phyloP scores from a whole-genome alignment of 495 filamentous ascomycete species.

The Apiosordaria backusii region DNA sequence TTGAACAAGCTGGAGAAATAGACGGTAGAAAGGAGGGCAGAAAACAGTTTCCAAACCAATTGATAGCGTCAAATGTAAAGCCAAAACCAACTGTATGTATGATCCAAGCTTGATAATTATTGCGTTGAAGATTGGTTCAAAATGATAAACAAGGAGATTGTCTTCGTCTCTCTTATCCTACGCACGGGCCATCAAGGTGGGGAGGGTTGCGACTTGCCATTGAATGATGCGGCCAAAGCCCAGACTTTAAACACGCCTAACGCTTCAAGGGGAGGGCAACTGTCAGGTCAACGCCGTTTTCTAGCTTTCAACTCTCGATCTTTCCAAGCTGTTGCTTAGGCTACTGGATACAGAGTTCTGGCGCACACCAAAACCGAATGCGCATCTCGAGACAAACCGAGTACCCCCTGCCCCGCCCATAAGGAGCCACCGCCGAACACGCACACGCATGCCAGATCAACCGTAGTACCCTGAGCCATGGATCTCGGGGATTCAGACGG shows the following conservation, averaged over 20 bases:
- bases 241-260: slow-evolving; percentile 11
- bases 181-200: slow-evolving; percentile 19
- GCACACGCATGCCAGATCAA: slow-evolving; percentile 5
- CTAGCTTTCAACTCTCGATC: not conserved
- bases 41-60: not conserved
- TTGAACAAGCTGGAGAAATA: not conserved
- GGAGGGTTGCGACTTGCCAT: slow-evolving; percentile 11
- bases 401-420: not conserved
- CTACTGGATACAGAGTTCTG: not conserved
- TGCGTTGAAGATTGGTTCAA: not conserved
- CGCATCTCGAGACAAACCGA: not conserved
- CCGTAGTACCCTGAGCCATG: slow-evolving; percentile 40
- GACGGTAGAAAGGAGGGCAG: not conserved
- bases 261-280: slow-evolving; percentile 6
- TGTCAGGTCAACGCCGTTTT: not conserved
- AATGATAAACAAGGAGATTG: not conserved
- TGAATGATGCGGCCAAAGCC: slow-evolving; percentile 10
- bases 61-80: not conserved
- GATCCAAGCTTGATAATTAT: not conserved
- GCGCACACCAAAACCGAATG: not conserved
- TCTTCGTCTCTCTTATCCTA: not conserved
- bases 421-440: not conserved
- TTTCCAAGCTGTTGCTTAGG: not conserved
- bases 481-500: slow-evolving; percentile 53
- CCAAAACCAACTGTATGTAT: not conserved